A percentile compares a stretch with the other conserved stretches of the same genome.
phyloP scores from a whole-genome alignment of 495 filamentous ascomycete genomes.

The Acidiella bohemica region DNA sequence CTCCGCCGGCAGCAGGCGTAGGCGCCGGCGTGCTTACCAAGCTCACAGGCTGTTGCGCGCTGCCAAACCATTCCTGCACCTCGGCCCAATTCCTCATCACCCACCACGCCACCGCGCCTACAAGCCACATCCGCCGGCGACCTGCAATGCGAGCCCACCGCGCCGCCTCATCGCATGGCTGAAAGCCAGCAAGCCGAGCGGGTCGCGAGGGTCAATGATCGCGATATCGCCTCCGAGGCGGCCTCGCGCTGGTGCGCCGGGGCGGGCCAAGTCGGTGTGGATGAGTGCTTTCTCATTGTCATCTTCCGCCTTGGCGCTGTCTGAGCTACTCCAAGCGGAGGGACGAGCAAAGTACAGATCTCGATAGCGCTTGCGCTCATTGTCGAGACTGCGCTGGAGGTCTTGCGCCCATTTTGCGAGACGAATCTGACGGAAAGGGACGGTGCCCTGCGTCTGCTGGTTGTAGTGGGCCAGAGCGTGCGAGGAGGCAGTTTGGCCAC shows the following conservation, averaged over 20 bases:
- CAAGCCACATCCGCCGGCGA: constrained; percentile 63
- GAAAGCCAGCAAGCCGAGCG: constrained; percentile 59
- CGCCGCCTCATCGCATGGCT: constrained; percentile 51
- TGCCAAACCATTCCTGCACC: constrained; percentile 15
- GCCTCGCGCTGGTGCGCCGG: constrained; percentile 4
- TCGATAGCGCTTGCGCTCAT: constrained; percentile 68
- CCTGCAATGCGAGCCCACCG: constrained; percentile 58
- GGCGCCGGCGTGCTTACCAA: neutral
- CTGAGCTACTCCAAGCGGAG: constrained; percentile 55
- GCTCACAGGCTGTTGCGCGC: no score
- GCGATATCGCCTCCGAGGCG: constrained; percentile 20
- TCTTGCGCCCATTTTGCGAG: constrained; percentile 84
- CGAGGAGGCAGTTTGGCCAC: constrained; percentile 30
- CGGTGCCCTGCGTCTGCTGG: constrained; percentile 47
- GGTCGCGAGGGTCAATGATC: constrained; percentile 47
- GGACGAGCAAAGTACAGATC: constrained; percentile 30
- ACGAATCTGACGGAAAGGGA: constrained; percentile 56
- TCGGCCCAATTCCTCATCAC: constrained; percentile 21
- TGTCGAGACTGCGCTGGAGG: constrained; percentile 67
- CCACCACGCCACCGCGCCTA: constrained; percentile 55
- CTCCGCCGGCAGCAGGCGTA: neutral
- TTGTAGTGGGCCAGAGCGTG: constrained; percentile 59
- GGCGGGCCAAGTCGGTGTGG: neutral
- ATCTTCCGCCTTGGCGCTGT: constrained; percentile 16
- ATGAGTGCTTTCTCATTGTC: constrained; percentile 2